These are phyloP conservation scores for Ogataea saltuana DNA, from an alignment of 805 yeast species.

Conservation along the genomic window DNA sequence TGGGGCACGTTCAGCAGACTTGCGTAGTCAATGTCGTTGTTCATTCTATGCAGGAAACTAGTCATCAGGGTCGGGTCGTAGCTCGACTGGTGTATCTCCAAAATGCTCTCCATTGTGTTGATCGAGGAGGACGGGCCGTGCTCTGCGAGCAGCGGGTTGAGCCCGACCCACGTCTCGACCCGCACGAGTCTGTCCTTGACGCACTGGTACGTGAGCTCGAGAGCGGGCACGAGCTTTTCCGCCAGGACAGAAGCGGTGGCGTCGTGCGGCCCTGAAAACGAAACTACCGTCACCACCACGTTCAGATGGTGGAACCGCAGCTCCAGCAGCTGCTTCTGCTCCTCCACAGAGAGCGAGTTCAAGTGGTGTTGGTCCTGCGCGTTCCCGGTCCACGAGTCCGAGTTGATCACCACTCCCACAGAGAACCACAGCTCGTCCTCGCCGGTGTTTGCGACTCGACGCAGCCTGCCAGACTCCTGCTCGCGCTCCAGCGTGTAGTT, in stretches of 20 bases:
- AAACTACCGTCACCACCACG: constrained; percentile 18
- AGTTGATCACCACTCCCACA: constrained; percentile 25
- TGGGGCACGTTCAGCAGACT: constrained; percentile 27
- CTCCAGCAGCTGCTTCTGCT: constrained; percentile 16
- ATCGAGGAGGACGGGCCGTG: constrained; percentile 25
- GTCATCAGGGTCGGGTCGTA: constrained; percentile 13
- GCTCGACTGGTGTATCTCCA: constrained; percentile 7
- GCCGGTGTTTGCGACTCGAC: constrained; percentile 14
- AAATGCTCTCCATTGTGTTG: constrained; percentile 39
- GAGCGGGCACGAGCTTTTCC: constrained; percentile 11
- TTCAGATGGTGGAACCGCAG: constrained; percentile 34
- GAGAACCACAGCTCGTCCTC: constrained; percentile 28
- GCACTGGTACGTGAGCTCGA: constrained; percentile 9
- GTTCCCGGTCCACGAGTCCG: constrained; percentile 3
- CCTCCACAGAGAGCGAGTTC: constrained; percentile 10
- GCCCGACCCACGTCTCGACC: constrained; percentile 45
- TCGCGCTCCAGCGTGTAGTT: constrained; percentile 16
- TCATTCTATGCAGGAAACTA: constrained; percentile 25
- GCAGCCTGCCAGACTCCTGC: constrained; percentile 1
- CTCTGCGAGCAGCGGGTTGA: constrained; percentile 24
- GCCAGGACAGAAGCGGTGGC: not conserved
- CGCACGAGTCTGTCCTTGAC: constrained; percentile 35
- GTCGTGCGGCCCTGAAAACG: constrained; percentile 8
- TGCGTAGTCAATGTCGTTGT: constrained; percentile 33
- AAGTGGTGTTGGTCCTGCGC: not conserved